Base-by-base conservation (phyloP, 139 green algal genomes). In the Chlamydomonas sphaeroides region DNA sequence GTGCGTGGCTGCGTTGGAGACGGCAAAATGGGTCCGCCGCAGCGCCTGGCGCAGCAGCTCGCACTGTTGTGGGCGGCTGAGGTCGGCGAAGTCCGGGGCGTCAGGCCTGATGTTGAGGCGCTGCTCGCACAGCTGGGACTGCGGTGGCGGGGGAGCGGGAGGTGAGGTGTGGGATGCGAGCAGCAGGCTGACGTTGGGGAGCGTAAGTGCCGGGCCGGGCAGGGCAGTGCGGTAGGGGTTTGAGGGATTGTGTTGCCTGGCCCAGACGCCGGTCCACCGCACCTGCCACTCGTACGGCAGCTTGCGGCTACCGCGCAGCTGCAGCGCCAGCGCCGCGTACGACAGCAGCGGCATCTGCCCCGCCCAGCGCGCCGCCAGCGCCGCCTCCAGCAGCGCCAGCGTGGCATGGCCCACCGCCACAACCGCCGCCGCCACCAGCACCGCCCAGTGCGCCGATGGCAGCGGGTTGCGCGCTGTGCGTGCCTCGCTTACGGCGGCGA, bases 211-310 rank as follows among this genome's bases (percentile, higher is more conserved):
- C 45, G 45, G 10, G 45, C 45, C 45, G 45, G 45, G 45, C 45
- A 53, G 45, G 45, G 10, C 11, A 14, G 45, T 53, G 45, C 45
- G 45, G 11, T 53, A 21, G 45, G 45, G 14, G 11, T 53, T 53
- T 53, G 45, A 21, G 45, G 45, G 45, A 53, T 53, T 14, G 45
- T 21, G 45, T 10, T 53, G 45, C 11, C 45, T 14, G 11, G 45
- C 45, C 11, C 45, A 53, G 45, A 14, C 45, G 45, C 45, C 10
- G 45, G 14, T 53, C 14, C 45, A 14, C 11, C 73, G 3, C 48
- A 84, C 77, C 77, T 84, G 77, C 77, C 77, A 84, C 18, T 84
- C 77, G 39, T 72, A 70, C 65, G 77, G 77, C 65, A 84, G 51
- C 36, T 84, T 74, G 33, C 42, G 75, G 65, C 35, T 67, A 33